A percentile compares a stretch with the other conserved stretches of the same genome.
phyloP scores from a whole-genome alignment of 1,139 yeast genomes.

The Protomyces inundatus region DNA sequence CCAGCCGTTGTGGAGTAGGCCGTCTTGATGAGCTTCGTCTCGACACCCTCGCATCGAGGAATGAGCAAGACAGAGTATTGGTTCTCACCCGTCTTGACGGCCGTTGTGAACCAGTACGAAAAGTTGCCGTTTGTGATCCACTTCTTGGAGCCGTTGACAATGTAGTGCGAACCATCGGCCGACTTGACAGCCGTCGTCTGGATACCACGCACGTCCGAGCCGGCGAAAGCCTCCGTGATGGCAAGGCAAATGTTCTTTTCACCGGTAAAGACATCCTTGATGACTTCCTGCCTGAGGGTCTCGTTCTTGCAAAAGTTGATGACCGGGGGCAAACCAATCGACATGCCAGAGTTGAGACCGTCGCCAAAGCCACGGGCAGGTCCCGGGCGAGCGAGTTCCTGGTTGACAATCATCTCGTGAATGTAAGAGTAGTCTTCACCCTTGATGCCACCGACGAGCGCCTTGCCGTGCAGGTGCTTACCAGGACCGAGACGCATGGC shows the following conservation, averaged over 20 bases:
- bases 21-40: conserved; percentile 41
- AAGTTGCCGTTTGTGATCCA: conserved; percentile 42
- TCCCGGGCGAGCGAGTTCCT: conserved; percentile 46
- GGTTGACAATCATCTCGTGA: conserved; percentile 73
- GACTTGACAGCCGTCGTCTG: conserved; percentile 42
- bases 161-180: conserved; percentile 38
- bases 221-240: conserved; percentile 42
- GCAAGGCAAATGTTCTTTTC: conserved; percentile 42
- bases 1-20: conserved; percentile 45
- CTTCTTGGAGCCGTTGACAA: conserved; percentile 46
- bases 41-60: conserved; percentile 43
- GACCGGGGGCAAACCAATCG: conserved; percentile 43
- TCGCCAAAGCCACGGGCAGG: conserved; percentile 41
- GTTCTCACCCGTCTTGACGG: conserved; percentile 44
- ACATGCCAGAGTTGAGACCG: conserved; percentile 40
- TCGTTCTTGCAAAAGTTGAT: conserved; percentile 38
- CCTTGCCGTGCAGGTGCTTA: conserved; percentile 49
- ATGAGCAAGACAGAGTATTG: conserved; percentile 44
- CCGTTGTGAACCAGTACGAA: conserved; percentile 43
- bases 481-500: conserved; percentile 43
- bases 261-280: conserved; percentile 40
- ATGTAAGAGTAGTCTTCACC: conserved; percentile 90
- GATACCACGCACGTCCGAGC: conserved; percentile 45
- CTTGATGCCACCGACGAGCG: conserved; percentile 70
- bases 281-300: conserved; percentile 38